A percentile compares a stretch with the other conserved stretches of the same genome.
Evolutionary conservation across 2,329 filamentous ascomycete genomes (phyloP).

Genomic region (Hymenoscyphus albidus): DNA sequence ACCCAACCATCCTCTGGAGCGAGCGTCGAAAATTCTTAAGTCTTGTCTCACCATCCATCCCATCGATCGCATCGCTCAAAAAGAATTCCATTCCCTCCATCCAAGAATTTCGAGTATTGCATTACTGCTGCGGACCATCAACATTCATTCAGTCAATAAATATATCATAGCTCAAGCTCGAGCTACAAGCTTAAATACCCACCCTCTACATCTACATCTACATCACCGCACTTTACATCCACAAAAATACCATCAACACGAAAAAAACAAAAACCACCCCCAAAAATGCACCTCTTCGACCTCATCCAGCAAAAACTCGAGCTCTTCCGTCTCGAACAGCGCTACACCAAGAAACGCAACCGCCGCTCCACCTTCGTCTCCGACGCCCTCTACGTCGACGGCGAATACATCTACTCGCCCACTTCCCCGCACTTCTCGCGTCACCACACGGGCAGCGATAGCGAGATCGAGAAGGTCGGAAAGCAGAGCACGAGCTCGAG

Average conservation of each 20-base stretch:
- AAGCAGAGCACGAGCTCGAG: conserved; percentile 10
- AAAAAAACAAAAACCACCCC: not conserved
- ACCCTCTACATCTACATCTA: no score
- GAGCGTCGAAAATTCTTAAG: not conserved
- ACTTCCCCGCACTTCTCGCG: conserved; percentile 41
- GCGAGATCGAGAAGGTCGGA: conserved; percentile 16
- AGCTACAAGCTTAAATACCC: not conserved
- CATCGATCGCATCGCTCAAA: not conserved
- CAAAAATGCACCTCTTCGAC: conserved; percentile 47
- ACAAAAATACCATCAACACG: not conserved
- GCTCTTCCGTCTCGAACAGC: conserved; percentile 91
- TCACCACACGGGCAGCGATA: conserved; percentile 32
- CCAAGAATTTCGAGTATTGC: not conserved
- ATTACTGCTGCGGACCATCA: not conserved
- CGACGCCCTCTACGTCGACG: conserved; percentile 88
- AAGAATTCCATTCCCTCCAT: not conserved
- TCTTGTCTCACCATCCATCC: not conserved
- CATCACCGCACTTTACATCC: not conserved
- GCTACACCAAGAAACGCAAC: conserved; percentile 83
- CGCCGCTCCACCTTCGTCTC: conserved; percentile 86
- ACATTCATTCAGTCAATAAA: not conserved
- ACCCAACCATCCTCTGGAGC: not conserved
- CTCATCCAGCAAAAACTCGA: conserved; percentile 70
- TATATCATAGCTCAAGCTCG: not conserved
- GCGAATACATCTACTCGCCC: conserved; percentile 80